These are phyloP conservation scores for Candida ascalaphidarum DNA, from an alignment of 805 yeast species.

Conservation along the genomic window DNA sequence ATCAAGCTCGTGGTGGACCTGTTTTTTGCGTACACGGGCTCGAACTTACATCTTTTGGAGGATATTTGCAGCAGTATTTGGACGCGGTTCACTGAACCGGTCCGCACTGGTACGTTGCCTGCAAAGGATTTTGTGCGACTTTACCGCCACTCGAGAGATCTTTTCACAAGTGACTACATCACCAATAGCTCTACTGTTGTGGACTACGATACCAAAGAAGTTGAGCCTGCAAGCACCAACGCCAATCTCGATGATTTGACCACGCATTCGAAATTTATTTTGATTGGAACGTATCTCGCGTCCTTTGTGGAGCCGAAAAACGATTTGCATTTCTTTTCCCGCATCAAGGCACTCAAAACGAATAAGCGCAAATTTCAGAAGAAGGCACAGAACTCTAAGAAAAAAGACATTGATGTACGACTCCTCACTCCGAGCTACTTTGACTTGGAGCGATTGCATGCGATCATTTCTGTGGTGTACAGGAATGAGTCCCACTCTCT, in stretches of 20 bases:
- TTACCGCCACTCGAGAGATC: constrained; percentile 20
- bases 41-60: constrained; percentile 26
- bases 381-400: constrained; percentile 15
- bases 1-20: constrained; percentile 38
- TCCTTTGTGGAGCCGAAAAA: constrained; percentile 64
- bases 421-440: constrained; percentile 66
- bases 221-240: constrained; percentile 11
- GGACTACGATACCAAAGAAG: constrained; percentile 16
- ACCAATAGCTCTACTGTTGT: constrained; percentile 20
- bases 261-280: constrained; percentile 54
- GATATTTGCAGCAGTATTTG: constrained; percentile 24
- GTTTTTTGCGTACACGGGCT: constrained; percentile 36
- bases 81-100: constrained; percentile 22
- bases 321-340: constrained; percentile 67
- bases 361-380: constrained; percentile 31
- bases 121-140: constrained; percentile 24
- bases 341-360: constrained; percentile 28
- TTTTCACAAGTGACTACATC: constrained; percentile 20
- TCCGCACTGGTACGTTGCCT: constrained; percentile 11
- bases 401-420: constrained; percentile 47
- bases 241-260: constrained; percentile 41
- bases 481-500: constrained; percentile 28
- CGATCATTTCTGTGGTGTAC: constrained; percentile 68
- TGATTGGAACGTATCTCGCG: constrained; percentile 77
- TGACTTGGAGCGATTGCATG: constrained; percentile 70